Percentiles rank a stretch among this genome's conserved stretches.
Evolutionary conservation across 352 stramenopile genomes (phyloP).

Genomic region (Phytopythium vexans): DNA sequence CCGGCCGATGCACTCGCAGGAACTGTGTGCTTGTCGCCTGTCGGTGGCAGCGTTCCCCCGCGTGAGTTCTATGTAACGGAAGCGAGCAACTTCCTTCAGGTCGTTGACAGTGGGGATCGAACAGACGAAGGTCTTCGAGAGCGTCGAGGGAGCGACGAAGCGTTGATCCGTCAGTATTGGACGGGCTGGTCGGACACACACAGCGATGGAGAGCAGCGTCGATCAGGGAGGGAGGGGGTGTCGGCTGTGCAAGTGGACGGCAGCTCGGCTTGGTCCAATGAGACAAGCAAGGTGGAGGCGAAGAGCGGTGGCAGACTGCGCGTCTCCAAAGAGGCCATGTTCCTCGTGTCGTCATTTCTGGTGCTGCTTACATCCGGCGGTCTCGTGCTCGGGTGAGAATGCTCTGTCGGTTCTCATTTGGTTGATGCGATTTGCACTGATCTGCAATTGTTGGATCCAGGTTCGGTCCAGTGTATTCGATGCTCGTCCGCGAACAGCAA

Average conservation of each 20-base stretch:
- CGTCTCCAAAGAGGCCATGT: slow-evolving; percentile 64
- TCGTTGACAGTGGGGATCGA: no score
- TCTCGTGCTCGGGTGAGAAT: slow-evolving; percentile 52
- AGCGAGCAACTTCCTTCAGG: no score
- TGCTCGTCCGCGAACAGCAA: slow-evolving; percentile 56
- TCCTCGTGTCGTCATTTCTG: slow-evolving; percentile 49
- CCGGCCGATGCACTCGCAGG: no score
- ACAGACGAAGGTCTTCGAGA: no score
- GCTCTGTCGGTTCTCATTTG: not conserved
- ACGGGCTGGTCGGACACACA: no score
- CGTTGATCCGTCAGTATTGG: no score
- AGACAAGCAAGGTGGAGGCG: not conserved
- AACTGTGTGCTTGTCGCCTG: no score
- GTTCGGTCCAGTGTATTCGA: slow-evolving; percentile 76
- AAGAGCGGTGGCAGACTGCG: slow-evolving; percentile 5
- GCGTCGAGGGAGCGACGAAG: no score
- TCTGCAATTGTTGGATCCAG: slow-evolving; percentile 9
- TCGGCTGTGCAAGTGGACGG: no score
- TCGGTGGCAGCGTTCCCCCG: no score
- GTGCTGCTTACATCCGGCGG: slow-evolving; percentile 66
- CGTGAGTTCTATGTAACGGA: no score
- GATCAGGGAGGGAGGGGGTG: no score
- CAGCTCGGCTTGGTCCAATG: not conserved
- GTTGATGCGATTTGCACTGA: not conserved
- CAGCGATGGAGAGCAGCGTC: slow-evolving; percentile 4